These are phyloP conservation scores for Funneliformis caledonium DNA, from an alignment of 371 early-diverging fungal genomes.

Conservation along the genomic window DNA sequence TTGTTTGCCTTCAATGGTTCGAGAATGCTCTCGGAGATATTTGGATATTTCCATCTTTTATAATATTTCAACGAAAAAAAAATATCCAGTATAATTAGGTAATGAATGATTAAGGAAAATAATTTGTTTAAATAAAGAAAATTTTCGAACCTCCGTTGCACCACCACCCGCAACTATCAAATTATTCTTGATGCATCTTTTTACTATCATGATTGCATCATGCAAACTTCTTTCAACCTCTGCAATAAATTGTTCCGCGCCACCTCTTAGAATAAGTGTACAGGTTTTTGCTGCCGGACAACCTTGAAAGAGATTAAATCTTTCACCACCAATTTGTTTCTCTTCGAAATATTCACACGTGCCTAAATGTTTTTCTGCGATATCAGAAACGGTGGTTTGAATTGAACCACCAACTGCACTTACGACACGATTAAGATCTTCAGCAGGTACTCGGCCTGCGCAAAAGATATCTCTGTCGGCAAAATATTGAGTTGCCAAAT, in stretches of 20 bases:
- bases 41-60: conserved; percentile 93
- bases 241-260: conserved; percentile 99
- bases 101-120: too few relatives aligned
- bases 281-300: conserved; percentile 93
- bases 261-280: conserved; percentile 98
- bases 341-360: conserved; percentile 96
- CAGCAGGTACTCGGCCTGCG: conserved; percentile 97
- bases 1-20: conserved; percentile 94
- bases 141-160: conserved; percentile 74
- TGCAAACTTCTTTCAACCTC: conserved; percentile 99
- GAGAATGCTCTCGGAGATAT: conserved; percentile 90
- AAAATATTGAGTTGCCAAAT: conserved; percentile 99
- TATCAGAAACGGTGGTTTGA: conserved; percentile 91
- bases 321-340: conserved; percentile 96
- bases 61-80: background rate
- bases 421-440: conserved; percentile 93
- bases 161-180: conserved; percentile 98
- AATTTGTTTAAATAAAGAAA: background rate
- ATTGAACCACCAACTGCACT: conserved; percentile 96
- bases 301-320: conserved; percentile 97
- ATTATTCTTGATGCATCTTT: conserved; percentile 94
- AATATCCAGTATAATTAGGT: background rate
- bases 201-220: conserved; percentile 99
- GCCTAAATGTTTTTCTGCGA: conserved; percentile 86
- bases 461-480: conserved; percentile 99